phyloP scores from a whole-genome alignment of 169 alveolate species.

The Amoebophrya sp. region DNA sequence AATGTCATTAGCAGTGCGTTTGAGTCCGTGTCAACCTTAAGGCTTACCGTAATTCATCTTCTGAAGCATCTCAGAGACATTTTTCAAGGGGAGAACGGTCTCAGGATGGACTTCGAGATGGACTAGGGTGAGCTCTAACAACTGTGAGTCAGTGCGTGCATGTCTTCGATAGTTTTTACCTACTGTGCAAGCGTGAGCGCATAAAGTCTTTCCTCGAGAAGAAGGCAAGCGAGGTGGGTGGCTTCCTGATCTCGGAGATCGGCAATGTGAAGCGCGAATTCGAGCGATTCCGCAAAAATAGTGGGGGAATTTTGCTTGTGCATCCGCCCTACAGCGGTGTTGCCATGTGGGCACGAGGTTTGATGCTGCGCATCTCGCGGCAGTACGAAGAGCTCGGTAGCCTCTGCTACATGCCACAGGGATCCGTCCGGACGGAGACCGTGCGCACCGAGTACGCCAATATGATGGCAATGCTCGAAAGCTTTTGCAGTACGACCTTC shows the following conservation, averaged over 20 bases:
- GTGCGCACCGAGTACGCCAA: slow-evolving; percentile 42
- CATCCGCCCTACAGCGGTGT: slow-evolving; percentile 43
- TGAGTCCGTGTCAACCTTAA: slow-evolving; percentile 62
- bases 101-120: neutral
- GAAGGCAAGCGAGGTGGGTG: slow-evolving; percentile 72
- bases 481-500: slow-evolving; percentile 41
- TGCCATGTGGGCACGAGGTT: slow-evolving; percentile 54
- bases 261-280: slow-evolving; percentile 47
- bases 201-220: slow-evolving; percentile 71
- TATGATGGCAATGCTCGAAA: slow-evolving; percentile 46
- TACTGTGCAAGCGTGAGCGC: slow-evolving; percentile 71
- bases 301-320: slow-evolving; percentile 3
- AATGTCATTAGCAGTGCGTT: slow-evolving; percentile 72
- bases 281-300: slow-evolving; percentile 43
- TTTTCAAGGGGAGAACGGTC: no score
- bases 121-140: neutral
- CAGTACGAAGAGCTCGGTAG: slow-evolving; percentile 40
- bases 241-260: slow-evolving; percentile 56
- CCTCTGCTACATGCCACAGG: neutral
- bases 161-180: slow-evolving; percentile 72
- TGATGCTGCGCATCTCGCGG: slow-evolving; percentile 46
- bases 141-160: slow-evolving; percentile 62
- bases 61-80: no score
- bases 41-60: no score
- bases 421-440: slow-evolving; percentile 18